A percentile compares a stretch with the other conserved stretches of the same genome.
phyloP scores from a whole-genome alignment of 805 yeast species.

The Starmerella vitae region DNA sequence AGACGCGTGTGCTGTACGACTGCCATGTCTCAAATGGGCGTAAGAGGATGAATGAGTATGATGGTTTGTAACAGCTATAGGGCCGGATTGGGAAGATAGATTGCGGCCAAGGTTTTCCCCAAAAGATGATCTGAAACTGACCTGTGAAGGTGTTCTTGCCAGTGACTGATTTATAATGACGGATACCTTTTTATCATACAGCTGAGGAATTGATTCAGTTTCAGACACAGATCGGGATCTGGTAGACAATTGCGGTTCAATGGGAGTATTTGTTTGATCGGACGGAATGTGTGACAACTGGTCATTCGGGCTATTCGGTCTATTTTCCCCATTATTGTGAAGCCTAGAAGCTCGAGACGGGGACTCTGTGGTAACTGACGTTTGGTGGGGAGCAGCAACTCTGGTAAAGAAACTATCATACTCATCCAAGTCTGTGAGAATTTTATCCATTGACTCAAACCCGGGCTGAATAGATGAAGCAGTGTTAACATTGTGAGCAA shows the following conservation, averaged over 20 bases:
- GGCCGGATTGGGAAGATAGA: too few species aligned
- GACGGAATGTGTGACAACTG: too few species aligned
- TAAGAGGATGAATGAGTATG: neutral
- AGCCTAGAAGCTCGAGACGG: neutral
- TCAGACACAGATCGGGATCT: constrained; percentile 12
- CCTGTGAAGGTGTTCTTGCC: constrained; percentile 59
- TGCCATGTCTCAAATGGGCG: constrained; percentile 7
- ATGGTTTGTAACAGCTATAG: too few species aligned
- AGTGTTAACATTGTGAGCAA: neutral
- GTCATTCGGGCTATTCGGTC: neutral
- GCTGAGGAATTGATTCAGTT: constrained; percentile 39
- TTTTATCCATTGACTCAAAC: constrained; percentile 21
- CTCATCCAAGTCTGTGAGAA: constrained; percentile 22
- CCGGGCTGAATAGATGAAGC: constrained; percentile 9
- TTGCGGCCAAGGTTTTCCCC: constrained; percentile 44
- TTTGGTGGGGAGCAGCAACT: constrained; percentile 13
- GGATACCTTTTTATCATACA: constrained; percentile 67
- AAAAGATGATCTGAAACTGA: constrained; percentile 62
- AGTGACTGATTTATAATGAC: constrained; percentile 59
- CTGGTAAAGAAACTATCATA: constrained; percentile 22
- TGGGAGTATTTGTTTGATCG: too few species aligned
- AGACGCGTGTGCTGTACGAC: neutral
- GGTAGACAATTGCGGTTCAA: too few species aligned
- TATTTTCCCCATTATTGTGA: neutral
- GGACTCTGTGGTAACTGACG: neutral